Base-by-base conservation (phyloP, 164 flowering plant genomes). In the Dillenia turbinata region DNA sequence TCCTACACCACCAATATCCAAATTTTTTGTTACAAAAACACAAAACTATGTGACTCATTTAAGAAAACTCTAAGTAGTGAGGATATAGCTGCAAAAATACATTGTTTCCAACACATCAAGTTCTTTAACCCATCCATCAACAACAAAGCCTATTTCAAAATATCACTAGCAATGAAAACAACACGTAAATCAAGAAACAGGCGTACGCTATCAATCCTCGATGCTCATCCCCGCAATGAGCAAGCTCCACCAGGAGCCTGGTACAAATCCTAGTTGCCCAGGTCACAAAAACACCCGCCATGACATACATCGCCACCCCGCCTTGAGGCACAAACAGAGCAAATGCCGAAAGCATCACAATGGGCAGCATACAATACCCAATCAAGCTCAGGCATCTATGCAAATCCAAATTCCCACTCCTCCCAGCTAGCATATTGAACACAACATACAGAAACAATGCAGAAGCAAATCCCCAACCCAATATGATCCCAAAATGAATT, bases 201-300 rank as follows among this genome's bases (percentile, higher is more conserved):
- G 98, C 91, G 62, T 89, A 92, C 62, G 90, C 84, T 33, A 92
- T 81, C 75, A 92, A 73, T 9, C 95, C 92, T 5, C 85, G 80
- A 63, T 88, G 91, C 74, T 92, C 98, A 5, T 82, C 95, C 9
- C 91, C 93, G 24, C 83, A 82, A n/a, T 76, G 79, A 40, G 89
- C 84, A 44, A 90, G 72, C 65, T 82, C 78, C 47, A 85, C 89
- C 66, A 92, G 57, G 13, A 92, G 84, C 53, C 81, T 61, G 0
- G 98, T 82, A 33, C 89, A 86, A 54, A 76, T 85, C 71, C 96
- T 78, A 0, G 96, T 81, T 9, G 95, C 77, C 96, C 96, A 92
- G 14, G 85, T 12, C 69, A 88, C 96, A 44, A 88, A 86, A 19
- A 80, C 64, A 12, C 74, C 88, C 0, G 83, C 80, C 52, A 88